Evolutionary conservation across 331 rosid genomes (phyloP), one percentile per base, ranked within the genome.

Genomic region (Ulmus americana): DNA sequence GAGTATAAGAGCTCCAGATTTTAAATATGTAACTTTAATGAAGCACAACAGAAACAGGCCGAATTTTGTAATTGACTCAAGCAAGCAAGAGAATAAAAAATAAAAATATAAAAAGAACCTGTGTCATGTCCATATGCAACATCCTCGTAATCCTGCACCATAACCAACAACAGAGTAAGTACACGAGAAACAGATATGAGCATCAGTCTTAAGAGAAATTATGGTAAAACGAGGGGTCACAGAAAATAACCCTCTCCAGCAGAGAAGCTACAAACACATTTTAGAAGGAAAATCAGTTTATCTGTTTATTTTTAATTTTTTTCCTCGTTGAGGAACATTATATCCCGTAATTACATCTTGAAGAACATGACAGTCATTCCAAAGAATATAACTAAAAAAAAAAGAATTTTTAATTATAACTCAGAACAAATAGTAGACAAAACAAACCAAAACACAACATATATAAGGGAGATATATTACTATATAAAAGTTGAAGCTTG

Each of bases 71-170:
- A 46, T 10, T n/a, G n/a, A 10, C 51, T 3, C n/a, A 64, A 11
- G 1, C 13, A 43, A 39, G 52, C 22, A 50, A 45, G 45, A 22
- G 55, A 2, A 2, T 2, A 28, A 59, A 55, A 61, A 47, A 51
- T 3, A 13, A 48, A 76, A 44, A 79, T n/a, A 59, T 49, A 64
- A 46, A 56, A 41, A 59, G 70, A 79, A 92, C 98, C 98, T 87
- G 96, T 92, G 76, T 87, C 95, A 68, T 76, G 74, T 38, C 70
- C 86, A 65, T 71, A 46, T 16, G 69, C 38, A 45, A 64, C 62
- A 67, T 82, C 81, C 55, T 85, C 81, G 38, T 56, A 83, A 57
- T 64, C 95, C 98, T 92, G 95, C 91, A 79, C 52, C 65, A 80
- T 55, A 70, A 72, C 49, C 76, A 82, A 64, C 62, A 50, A 41